These are phyloP conservation scores for Gryganskiella cystojenkinii DNA, from an alignment of 192 early-diverging fungal species.

Conservation along the genomic window DNA sequence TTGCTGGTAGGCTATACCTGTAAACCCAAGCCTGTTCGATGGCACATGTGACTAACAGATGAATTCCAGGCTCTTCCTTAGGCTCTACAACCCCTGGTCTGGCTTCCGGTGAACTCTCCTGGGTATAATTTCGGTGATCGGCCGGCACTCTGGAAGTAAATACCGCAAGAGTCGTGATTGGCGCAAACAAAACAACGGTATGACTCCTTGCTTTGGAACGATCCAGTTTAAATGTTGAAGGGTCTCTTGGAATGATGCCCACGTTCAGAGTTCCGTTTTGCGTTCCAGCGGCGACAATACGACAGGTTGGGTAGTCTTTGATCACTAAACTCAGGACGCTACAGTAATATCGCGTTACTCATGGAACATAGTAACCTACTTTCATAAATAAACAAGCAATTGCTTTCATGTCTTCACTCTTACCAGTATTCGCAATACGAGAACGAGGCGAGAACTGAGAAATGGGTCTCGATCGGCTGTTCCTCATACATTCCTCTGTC, in stretches of 20 bases:
- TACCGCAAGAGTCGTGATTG: conserved; percentile 37
- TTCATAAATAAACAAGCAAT: no score
- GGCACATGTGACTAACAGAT: conserved; percentile 66
- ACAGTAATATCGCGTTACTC: background rate
- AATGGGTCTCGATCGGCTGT: conserved; percentile 12
- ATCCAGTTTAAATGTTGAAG: conserved; percentile 22
- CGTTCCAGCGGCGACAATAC: conserved; percentile 43
- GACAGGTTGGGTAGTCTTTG: conserved; percentile 36
- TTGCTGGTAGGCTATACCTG: conserved; percentile 45
- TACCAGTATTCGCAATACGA: conserved; percentile 52
- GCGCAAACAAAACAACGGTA: conserved; percentile 42
- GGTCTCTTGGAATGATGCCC: conserved; percentile 34
- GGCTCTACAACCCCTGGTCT: background rate
- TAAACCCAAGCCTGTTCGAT: conserved; percentile 66
- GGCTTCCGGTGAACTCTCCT: background rate
- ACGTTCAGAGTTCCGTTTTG: conserved; percentile 48
- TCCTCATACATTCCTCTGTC: conserved; percentile 3
- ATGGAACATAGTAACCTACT: no score
- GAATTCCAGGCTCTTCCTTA: conserved; percentile 37
- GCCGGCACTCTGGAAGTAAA: conserved; percentile 29
- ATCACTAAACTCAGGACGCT: conserved; percentile 41
- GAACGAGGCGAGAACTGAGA: conserved; percentile 32
- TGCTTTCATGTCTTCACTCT: no score
- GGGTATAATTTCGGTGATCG: background rate
- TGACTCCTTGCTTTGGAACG: conserved; percentile 23